Percentiles rank a stretch among this genome's conserved stretches.
Conservation (phyloP, 2,329 filamentous ascomycete genomes). For the Phialocephala sp. region DNA sequence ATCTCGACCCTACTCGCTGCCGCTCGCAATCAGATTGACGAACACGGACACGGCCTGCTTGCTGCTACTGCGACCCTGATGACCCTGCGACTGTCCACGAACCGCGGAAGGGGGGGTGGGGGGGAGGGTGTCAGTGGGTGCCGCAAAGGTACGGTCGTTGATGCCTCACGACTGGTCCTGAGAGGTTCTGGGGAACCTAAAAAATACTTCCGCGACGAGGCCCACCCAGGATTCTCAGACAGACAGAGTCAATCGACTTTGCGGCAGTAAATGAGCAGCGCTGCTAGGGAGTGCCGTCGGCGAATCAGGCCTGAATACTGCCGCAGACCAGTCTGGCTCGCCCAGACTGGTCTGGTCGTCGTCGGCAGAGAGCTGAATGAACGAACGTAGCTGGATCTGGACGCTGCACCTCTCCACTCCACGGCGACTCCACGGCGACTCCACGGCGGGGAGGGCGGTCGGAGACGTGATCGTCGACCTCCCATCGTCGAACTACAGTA, state of each 20-base stretch:
- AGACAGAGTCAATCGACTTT: neutral
- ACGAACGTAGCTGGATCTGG: neutral
- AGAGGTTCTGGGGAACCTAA: constrained; percentile 18
- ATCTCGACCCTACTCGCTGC: neutral
- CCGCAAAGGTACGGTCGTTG: neutral
- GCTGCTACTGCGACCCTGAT: neutral
- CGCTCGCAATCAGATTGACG: neutral
- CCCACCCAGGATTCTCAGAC: neutral
- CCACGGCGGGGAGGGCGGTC: too few species aligned
- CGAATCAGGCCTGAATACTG: neutral
- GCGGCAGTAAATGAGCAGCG: neutral
- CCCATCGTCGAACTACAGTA: too few species aligned
- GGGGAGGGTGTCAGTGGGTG: neutral
- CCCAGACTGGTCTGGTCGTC: neutral
- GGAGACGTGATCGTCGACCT: too few species aligned
- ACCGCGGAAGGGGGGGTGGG: neutral
- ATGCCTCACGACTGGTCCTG: neutral
- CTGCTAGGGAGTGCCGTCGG: neutral
- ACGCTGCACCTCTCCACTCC: neutral
- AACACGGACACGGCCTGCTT: neutral
- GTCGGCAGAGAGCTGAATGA: neutral
- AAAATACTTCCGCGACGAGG: constrained; percentile 1
- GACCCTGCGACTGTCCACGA: neutral
- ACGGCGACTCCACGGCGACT: too few species aligned
- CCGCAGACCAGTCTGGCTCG: neutral